Evolutionary conservation across 108 stramenopile genomes (phyloP).

Genomic region (Cyclotella choctawhatcheeana): DNA sequence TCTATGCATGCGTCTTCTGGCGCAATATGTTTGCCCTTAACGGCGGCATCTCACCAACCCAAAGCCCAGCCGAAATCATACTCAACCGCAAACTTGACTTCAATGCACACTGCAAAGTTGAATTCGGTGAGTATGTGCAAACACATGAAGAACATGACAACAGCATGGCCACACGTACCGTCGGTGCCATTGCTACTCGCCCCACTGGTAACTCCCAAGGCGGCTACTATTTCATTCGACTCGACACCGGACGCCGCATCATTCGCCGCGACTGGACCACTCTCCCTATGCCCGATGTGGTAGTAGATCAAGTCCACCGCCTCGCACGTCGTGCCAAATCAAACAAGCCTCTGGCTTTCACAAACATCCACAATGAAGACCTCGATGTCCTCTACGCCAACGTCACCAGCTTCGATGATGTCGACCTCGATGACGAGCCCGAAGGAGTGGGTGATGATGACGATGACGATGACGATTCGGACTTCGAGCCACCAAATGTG

Average conservation of each 20-base stretch:
- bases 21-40: constrained; percentile 19
- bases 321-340: constrained; percentile 15
- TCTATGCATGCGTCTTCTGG: constrained; percentile 24
- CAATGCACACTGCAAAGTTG: constrained; percentile 22
- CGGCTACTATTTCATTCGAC: constrained; percentile 38
- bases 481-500: background rate
- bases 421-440: background rate
- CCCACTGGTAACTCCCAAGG: constrained; percentile 52
- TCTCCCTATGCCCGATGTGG: constrained; percentile 32
- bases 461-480: constrained; percentile 4
- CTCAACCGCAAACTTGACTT: background rate
- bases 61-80: background rate
- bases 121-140: constrained; percentile 50
- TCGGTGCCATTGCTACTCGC: constrained; percentile 30
- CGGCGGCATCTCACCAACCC: constrained; percentile 21
- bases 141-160: constrained; percentile 38
- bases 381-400: background rate
- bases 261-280: constrained; percentile 24
- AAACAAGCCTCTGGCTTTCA: background rate
- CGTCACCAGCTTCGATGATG: constrained; percentile 12
- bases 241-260: constrained; percentile 26
- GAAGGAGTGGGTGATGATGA: background rate
- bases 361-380: background rate
- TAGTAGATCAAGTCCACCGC: constrained; percentile 26
- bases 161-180: constrained; percentile 19